Conservation (phyloP, 2,329 filamentous ascomycete species). For the Pseudocercospora macadamiae region DNA sequence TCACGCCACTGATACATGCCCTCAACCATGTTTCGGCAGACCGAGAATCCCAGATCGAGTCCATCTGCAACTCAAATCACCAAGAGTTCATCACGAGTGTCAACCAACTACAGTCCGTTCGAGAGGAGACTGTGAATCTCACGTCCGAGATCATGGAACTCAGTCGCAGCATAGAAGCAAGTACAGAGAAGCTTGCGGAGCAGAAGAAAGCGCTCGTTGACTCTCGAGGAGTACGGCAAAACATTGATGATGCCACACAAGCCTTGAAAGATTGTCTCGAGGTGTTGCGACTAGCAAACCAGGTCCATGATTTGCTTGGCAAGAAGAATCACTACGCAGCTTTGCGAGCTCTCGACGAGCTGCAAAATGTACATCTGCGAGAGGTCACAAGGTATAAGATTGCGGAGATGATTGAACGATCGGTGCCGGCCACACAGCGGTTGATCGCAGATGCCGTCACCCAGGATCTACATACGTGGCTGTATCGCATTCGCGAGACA, state of each 20-base stretch:
- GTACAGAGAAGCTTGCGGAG: constrained; percentile 88
- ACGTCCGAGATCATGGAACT: constrained; percentile 89
- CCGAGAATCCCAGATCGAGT: constrained; percentile 88
- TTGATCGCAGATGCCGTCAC: constrained; percentile 96
- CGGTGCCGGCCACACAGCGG: constrained; percentile 88
- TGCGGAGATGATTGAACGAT: constrained; percentile 93
- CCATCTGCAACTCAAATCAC: constrained; percentile 91
- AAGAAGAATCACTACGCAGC: constrained; percentile 97
- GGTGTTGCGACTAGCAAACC: constrained; percentile 88
- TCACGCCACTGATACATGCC: constrained; percentile 71
- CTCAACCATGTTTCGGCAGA: constrained; percentile 81
- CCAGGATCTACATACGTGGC: constrained; percentile 94
- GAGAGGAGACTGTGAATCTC: constrained; percentile 84
- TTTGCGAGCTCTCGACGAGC: constrained; percentile 87
- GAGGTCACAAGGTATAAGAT: constrained; percentile 94
- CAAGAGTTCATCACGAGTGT: constrained; percentile 95
- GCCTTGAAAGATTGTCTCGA: constrained; percentile 89
- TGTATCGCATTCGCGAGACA: constrained; percentile 91
- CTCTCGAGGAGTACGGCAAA: constrained; percentile 87
- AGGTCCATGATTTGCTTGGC: constrained; percentile 86
- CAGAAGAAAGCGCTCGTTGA: constrained; percentile 95
- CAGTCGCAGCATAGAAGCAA: constrained; percentile 92
- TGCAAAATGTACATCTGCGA: constrained; percentile 94
- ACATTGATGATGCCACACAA: constrained; percentile 89
- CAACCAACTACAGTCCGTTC: constrained; percentile 87